These are phyloP conservation scores for Fusarium redolens DNA, from an alignment of 2,329 filamentous ascomycete genomes.

Conservation along the genomic window DNA sequence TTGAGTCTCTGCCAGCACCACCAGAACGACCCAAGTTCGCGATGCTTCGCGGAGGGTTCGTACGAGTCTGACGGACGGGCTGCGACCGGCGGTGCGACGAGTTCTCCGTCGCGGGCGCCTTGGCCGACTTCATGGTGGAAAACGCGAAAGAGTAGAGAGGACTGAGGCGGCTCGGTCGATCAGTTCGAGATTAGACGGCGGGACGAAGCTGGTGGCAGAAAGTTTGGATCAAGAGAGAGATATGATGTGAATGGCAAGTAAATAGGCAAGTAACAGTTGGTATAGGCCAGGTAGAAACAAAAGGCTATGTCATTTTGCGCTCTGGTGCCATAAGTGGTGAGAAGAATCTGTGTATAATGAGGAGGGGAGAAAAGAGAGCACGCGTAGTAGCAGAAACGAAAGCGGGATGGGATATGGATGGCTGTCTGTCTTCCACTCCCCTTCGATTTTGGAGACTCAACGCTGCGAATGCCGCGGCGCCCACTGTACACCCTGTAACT, in stretches of 20 bases:
- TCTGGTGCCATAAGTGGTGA: slow-evolving; percentile 27
- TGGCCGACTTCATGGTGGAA: slow-evolving; percentile 66
- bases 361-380: slow-evolving; percentile 41
- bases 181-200: slow-evolving; percentile 33
- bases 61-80: slow-evolving; percentile 73
- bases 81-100: slow-evolving; percentile 69
- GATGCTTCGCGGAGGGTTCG: slow-evolving; percentile 69
- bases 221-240: slow-evolving; percentile 22
- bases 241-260: slow-evolving; percentile 12
- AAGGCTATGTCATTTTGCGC: slow-evolving; percentile 43
- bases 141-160: slow-evolving; percentile 31
- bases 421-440: slow-evolving; percentile 23
- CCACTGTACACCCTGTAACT: slow-evolving; percentile 10
- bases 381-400: slow-evolving; percentile 39
- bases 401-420: slow-evolving; percentile 34
- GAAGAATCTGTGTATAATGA: slow-evolving; percentile 29
- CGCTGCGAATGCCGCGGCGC: slow-evolving; percentile 35
- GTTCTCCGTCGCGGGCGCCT: slow-evolving; percentile 56
- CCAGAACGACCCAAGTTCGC: slow-evolving; percentile 59
- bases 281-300: slow-evolving; percentile 31
- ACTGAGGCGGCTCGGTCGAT: slow-evolving; percentile 35
- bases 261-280: slow-evolving; percentile 37
- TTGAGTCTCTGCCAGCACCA: slow-evolving; percentile 58
- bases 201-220: slow-evolving; percentile 39
- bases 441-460: slow-evolving; percentile 44